Conservation (phyloP, 495 filamentous ascomycete species). For the Filosporella fistucella region DNA sequence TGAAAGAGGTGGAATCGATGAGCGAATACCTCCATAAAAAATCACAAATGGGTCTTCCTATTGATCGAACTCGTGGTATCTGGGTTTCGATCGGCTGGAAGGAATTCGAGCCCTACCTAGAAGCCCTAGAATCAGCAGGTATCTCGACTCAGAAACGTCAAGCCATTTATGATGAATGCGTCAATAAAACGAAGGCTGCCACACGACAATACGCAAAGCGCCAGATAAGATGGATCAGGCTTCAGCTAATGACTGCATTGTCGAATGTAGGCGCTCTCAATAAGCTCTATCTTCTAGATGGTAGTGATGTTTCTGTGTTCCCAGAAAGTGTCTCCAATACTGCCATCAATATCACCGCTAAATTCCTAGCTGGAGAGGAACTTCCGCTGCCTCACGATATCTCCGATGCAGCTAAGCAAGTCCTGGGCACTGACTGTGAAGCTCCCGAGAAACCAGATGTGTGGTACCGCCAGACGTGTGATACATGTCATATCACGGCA, state of each 20-base stretch:
- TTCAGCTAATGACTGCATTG: slow-evolving; percentile 68
- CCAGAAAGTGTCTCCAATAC: slow-evolving; percentile 52
- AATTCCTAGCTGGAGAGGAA: slow-evolving; percentile 50
- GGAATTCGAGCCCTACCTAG: slow-evolving; percentile 71
- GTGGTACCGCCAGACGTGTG: slow-evolving; percentile 55
- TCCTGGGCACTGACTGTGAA: slow-evolving; percentile 47
- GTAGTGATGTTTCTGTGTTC: slow-evolving; percentile 57
- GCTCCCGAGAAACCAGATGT: slow-evolving; percentile 41
- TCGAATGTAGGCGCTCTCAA: slow-evolving; percentile 42
- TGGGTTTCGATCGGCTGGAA: slow-evolving; percentile 97
- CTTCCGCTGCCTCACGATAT: slow-evolving; percentile 59
- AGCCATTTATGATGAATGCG: slow-evolving; percentile 29
- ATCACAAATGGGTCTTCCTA: slow-evolving; percentile 38
- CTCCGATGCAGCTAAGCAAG: slow-evolving; percentile 53
- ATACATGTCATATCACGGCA: slow-evolving; percentile 65
- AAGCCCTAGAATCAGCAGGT: slow-evolving; percentile 37
- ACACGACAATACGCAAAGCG: slow-evolving; percentile 83
- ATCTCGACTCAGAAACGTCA: slow-evolving; percentile 36
- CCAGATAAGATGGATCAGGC: slow-evolving; percentile 82
- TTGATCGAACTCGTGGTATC: slow-evolving; percentile 76
- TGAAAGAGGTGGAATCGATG: slow-evolving; percentile 59
- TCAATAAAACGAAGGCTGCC: slow-evolving; percentile 62
- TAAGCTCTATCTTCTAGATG: slow-evolving; percentile 71
- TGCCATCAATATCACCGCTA: slow-evolving; percentile 53
- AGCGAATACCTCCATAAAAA: slow-evolving; percentile 46